phyloP scores from a whole-genome alignment of 1,284 basidiomycete species.

The Wolfiporia cocos region DNA sequence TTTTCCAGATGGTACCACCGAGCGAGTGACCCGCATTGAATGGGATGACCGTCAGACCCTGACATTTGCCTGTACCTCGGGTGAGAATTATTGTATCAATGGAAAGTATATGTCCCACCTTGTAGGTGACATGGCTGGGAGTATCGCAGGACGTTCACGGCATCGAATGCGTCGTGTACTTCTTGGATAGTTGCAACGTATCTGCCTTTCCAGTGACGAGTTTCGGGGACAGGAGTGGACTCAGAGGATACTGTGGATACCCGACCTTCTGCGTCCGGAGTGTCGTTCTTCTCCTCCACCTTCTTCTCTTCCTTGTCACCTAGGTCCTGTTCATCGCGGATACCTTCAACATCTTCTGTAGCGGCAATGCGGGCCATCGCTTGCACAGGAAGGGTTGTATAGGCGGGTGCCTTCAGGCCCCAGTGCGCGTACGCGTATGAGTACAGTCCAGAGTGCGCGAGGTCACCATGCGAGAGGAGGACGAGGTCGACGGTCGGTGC shows the following conservation, averaged over 20 bases:
- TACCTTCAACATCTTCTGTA: conserved; percentile 76
- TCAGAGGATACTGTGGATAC: conserved; percentile 8
- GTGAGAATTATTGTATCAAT: conserved; percentile 1
- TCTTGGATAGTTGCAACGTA: conserved; percentile 77
- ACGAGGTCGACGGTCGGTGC: conserved; percentile 81
- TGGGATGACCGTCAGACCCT: conserved; percentile 91
- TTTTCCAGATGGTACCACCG: conserved; percentile 98
- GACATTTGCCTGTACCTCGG: conserved; percentile 67
- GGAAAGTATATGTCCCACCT: conserved; percentile 43
- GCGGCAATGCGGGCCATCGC: conserved; percentile 93
- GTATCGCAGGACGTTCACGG: conserved; percentile 88
- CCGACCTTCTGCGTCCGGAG: conserved; percentile 9
- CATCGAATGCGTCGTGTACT: conserved; percentile 93
- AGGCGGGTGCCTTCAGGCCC: conserved; percentile 89
- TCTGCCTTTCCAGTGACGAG: conserved; percentile 32
- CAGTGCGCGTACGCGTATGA: conserved; percentile 87
- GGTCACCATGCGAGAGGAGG: conserved; percentile 89
- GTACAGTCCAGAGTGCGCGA: conserved; percentile 85
- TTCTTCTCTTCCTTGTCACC: conserved; percentile 16
- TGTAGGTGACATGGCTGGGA: conserved; percentile 94
- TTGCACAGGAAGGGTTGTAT: conserved; percentile 93
- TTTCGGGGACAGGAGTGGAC: conserved; percentile 1
- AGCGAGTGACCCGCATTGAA: conserved; percentile 96
- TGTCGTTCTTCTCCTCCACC: conserved; percentile 7
- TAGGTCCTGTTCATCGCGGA: conserved; percentile 73